phyloP scores from a whole-genome alignment of 176 grass and related monocot genomes.

The Carex myosuroides region DNA sequence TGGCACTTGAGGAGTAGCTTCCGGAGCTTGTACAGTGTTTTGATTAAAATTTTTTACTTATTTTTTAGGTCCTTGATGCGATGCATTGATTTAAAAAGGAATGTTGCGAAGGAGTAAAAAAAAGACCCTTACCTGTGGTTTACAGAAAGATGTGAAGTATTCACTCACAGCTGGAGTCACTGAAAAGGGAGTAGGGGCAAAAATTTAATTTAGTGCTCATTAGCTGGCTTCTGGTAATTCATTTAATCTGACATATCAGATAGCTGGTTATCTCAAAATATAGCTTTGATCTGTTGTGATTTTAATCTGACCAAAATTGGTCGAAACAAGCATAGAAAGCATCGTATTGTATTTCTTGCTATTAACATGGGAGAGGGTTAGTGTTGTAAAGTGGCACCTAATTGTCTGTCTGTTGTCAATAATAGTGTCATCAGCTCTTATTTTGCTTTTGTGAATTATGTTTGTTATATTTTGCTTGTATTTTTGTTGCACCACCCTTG shows the following conservation, averaged over 20 bases:
- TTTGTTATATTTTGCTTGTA: not conserved
- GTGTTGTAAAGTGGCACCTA: not conserved
- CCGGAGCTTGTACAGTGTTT: not conserved
- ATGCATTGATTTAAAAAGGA: conserved; percentile 2
- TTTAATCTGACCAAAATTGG: conserved; percentile 13
- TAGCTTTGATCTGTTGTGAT: conserved; percentile 4
- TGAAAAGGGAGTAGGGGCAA: not conserved
- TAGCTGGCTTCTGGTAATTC: not conserved
- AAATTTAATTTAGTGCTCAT: conserved; percentile 5
- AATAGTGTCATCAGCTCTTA: not conserved
- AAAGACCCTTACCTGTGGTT: not conserved
- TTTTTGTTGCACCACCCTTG: not conserved
- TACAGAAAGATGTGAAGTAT: not conserved
- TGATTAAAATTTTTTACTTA: not conserved
- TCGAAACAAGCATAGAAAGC: not conserved
- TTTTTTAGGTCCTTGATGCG: not conserved
- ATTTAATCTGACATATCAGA: conserved; percentile 6
- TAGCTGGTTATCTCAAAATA: not conserved
- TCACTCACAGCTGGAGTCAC: not conserved
- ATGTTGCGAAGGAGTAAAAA: not conserved
- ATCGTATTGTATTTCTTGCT: not conserved
- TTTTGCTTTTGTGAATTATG: not conserved
- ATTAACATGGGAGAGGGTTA: not conserved
- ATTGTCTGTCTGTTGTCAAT: not conserved
- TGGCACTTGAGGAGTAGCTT: not conserved